Base-by-base conservation (phyloP, 768 basidiomycete species). In the Paxillus ammoniavirescens region DNA sequence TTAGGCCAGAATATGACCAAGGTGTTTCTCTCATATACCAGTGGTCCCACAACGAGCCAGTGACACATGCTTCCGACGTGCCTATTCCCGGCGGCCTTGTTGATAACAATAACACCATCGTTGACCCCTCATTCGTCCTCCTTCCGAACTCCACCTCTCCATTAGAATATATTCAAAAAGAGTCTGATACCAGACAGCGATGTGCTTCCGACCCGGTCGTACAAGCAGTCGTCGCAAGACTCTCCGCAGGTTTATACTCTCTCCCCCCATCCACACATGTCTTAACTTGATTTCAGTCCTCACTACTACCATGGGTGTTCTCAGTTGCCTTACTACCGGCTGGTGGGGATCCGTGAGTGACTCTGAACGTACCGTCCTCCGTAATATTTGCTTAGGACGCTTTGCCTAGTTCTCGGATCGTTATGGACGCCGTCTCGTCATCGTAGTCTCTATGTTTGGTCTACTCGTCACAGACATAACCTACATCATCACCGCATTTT, bases 311-410 rank as follows among this genome's bases (percentile, higher is more conserved):
- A 82, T 82, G 73, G 93, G 93, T 8, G 68, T 91, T 47, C 72
- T 96, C 33, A 79, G 83, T 31, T 89, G 89, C 56, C 63, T 94
- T 33, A 93, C 91, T 3, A 85, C 87, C 12, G 90, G 82, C 2
- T 94, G 85, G 82, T 96, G 93, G 93, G 87, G 89, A 51, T 78
- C 86, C 49, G 87, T 89, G 69, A 67, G 86, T 75, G 52, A 46
- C 33, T 54, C 30, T 15, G 43, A 47, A 38, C n/a, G 52, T 31
- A 8, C 21, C 28, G 8, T 18, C 15, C 18, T 40, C 21, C 3
- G 9, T 28, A 12, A 37, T 42, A 0, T 26, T 13, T 8, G 14
- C 49, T 54, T 41, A 58, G 5, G 10, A 3, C 37, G n/a, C 13
- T 50, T 23, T 18, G 8, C 31, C 23, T 38, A 91, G 84, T 77